Percentiles rank a stretch among this genome's conserved stretches.
Evolutionary conservation across 1,284 basidiomycete genomes (phyloP).

Genomic region (Fomitopsis betulina): DNA sequence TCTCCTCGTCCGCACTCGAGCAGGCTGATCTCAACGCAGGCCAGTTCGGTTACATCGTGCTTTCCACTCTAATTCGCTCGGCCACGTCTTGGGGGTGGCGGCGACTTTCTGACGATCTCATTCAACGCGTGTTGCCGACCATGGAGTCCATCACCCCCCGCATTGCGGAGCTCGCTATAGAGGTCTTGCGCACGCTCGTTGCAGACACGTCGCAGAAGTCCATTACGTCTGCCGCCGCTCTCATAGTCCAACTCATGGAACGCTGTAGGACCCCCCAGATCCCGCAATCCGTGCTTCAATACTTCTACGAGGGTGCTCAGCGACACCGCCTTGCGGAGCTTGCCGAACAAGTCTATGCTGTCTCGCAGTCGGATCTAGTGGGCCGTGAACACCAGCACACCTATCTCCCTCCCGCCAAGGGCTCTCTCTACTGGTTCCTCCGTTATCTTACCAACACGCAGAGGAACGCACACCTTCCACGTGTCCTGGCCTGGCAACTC

Average conservation of each 20-base stretch:
- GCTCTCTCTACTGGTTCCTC: slow-evolving; percentile 47
- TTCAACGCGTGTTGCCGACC: slow-evolving; percentile 17
- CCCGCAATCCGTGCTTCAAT: slow-evolving; percentile 16
- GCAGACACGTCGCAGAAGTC: slow-evolving; percentile 14
- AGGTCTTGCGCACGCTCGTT: slow-evolving; percentile 15
- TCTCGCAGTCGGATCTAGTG: not conserved
- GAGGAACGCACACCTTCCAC: slow-evolving; percentile 35
- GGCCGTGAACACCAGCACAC: slow-evolving; percentile 16
- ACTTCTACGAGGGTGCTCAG: slow-evolving; percentile 24
- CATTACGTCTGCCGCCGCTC: slow-evolving; percentile 8
- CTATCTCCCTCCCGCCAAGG: slow-evolving; percentile 47
- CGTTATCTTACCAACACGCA: slow-evolving; percentile 33
- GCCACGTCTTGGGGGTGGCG: slow-evolving; percentile 48
- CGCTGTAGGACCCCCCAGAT: slow-evolving; percentile 10
- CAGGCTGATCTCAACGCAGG: slow-evolving; percentile 25
- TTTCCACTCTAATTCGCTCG: slow-evolving; percentile 40
- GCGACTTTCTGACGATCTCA: slow-evolving; percentile 32
- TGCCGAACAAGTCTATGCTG: slow-evolving; percentile 20
- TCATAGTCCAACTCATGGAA: slow-evolving; percentile 12
- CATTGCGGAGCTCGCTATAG: slow-evolving; percentile 9
- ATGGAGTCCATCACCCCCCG: slow-evolving; percentile 4
- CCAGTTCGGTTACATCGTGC: slow-evolving; percentile 39
- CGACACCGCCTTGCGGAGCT: slow-evolving; percentile 9
- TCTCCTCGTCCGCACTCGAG: slow-evolving; percentile 38
- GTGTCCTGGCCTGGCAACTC: slow-evolving; percentile 44